phyloP scores from a whole-genome alignment of 2,329 filamentous ascomycete species.

The Epichloe brachyelytri region DNA sequence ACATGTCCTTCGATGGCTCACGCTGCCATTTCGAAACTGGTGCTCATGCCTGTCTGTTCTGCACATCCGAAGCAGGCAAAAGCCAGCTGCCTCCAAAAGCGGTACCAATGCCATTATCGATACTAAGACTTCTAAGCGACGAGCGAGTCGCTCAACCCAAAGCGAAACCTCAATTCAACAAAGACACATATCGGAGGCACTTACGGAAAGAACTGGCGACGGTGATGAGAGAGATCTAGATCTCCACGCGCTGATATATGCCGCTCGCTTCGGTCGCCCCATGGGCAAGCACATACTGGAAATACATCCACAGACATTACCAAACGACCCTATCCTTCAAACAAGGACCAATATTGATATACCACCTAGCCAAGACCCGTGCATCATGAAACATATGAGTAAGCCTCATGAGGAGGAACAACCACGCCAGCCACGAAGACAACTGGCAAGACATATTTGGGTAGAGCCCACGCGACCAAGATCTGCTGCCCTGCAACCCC shows the following conservation, averaged over 20 bases:
- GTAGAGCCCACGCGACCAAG: slow-evolving; percentile 11
- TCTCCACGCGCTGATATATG: slow-evolving; percentile 18
- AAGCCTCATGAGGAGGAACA: slow-evolving; percentile 4
- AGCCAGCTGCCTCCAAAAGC: slow-evolving; percentile 10
- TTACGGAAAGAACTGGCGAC: background rate
- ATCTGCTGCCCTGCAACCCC: slow-evolving; percentile 4
- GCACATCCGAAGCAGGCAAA: slow-evolving; percentile 11
- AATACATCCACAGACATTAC: slow-evolving; percentile 26
- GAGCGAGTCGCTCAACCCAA: slow-evolving; percentile 4
- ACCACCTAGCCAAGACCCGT: slow-evolving; percentile 28
- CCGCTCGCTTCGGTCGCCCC: slow-evolving; percentile 16
- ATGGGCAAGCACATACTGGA: slow-evolving; percentile 20
- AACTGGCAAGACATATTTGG: slow-evolving; percentile 8
- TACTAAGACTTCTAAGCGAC: background rate
- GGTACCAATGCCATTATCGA: background rate
- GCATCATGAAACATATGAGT: slow-evolving; percentile 18
- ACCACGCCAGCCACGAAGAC: slow-evolving; percentile 5
- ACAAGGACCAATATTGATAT: slow-evolving; percentile 14
- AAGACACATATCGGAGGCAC: background rate
- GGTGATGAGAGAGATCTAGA: slow-evolving; percentile 14
- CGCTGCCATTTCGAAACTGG: slow-evolving; percentile 11
- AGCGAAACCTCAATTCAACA: slow-evolving; percentile 1
- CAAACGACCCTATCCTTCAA: slow-evolving; percentile 25
- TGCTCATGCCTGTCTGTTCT: slow-evolving; percentile 12
- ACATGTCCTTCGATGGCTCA: slow-evolving; percentile 9